A percentile compares a stretch with the other conserved stretches of the same genome.
phyloP scores from a whole-genome alignment of 768 basidiomycete species.

The Tephrocybe rancida region DNA sequence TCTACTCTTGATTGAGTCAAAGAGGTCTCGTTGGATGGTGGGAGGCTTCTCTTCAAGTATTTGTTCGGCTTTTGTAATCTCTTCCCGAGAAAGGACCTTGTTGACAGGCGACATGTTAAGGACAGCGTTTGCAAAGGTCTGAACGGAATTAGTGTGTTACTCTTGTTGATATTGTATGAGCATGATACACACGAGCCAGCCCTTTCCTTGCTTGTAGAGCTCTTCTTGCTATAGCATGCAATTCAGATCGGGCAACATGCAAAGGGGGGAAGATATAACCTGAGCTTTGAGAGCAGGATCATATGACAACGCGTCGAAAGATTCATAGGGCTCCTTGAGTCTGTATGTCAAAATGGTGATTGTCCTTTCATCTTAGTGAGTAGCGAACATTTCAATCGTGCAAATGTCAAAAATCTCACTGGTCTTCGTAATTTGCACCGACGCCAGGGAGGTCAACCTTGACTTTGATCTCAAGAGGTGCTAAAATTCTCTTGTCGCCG shows the following conservation, averaged over 20 bases:
- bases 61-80: conserved; percentile 22
- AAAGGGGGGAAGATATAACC: conserved; percentile 14
- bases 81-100: conserved; percentile 23
- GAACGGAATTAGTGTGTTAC: not conserved
- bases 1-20: conserved; percentile 27
- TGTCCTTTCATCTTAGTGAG: conserved; percentile 18
- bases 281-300: conserved; percentile 27
- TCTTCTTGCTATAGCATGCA: conserved; percentile 25
- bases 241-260: not conserved
- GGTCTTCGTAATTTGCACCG: conserved; percentile 35
- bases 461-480: conserved; percentile 24
- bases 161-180: not conserved
- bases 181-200: conserved; percentile 28
- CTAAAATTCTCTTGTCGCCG: conserved; percentile 23
- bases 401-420: conserved; percentile 16
- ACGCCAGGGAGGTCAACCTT: conserved; percentile 35
- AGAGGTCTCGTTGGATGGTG: conserved; percentile 26
- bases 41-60: conserved; percentile 28
- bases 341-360: conserved; percentile 31
- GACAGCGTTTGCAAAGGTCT: conserved; percentile 32
- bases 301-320: conserved; percentile 32
- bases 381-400: not conserved
- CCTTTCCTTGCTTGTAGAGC: conserved; percentile 25
- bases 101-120: conserved; percentile 29
- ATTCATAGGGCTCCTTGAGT: conserved; percentile 28